Evolutionary conservation across 345 rosid species (phyloP), one percentile per base, ranked within the genome.

Genomic region (Bruguiera sexangula): DNA sequence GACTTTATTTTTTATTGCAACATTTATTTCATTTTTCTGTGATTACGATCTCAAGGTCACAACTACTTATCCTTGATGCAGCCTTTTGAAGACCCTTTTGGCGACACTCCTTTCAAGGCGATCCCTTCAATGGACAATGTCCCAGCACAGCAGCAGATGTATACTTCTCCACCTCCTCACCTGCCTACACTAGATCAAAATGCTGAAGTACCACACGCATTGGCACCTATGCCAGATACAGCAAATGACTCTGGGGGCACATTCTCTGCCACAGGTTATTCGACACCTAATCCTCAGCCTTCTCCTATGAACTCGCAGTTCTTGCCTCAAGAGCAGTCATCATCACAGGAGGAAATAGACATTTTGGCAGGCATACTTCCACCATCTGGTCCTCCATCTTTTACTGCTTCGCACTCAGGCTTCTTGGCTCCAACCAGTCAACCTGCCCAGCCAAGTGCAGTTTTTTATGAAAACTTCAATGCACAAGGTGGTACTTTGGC

Each of bases 41-140:
- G 6, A 34, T 22, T 18, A 18, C 8, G 24, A 22, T 34, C 68
- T 16, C 63, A 56, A 24, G 16, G 31, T 34, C 18, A 3, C 69
- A 62, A 64, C 2, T 61, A 22, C 57, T 30, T 75, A 59, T 43
- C 36, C 54, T 68, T 82, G 78, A 50, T 85, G 78, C 91, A 96
- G 99, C 16, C 86, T 65, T 96, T 89, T 85, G 91, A 86, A 30
- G 91, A 96, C 84, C 96, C 99, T 63, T 96, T 96, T 85, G 98
- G 97, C 7, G 98, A 89, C n/a, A 60, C 90, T 79, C 97, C 99
- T 69, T 96, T 96, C 79, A 90, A 82, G 82, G 98, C 98, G 71
- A 64, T 75, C 50, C 76, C 89, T 69, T 81, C 97, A 36, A 30
- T 68, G 0, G 85, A 82, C 48, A 61, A 69, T 51, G 63, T 77